Evolutionary conservation across 2,329 filamentous ascomycete species (phyloP).

Genomic region (Cryphonectria nitschkei): DNA sequence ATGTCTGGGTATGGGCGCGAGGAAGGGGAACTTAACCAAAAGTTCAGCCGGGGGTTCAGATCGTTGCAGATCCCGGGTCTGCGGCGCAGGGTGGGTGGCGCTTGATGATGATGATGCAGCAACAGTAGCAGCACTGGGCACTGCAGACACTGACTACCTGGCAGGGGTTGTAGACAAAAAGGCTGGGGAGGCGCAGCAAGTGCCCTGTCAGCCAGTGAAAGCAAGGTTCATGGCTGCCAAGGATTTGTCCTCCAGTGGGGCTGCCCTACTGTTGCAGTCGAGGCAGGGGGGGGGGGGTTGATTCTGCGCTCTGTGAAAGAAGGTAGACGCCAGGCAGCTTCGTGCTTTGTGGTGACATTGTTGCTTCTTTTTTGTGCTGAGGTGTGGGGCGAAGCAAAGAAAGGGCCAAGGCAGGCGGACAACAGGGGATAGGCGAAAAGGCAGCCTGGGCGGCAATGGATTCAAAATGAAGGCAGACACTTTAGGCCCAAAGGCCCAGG

Average conservation of each 20-base stretch:
- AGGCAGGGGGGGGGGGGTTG: too few species aligned
- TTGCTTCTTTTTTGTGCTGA: neutral
- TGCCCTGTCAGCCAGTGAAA: neutral
- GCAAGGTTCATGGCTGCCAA: neutral
- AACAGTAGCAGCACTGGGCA: neutral
- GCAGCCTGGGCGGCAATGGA: neutral
- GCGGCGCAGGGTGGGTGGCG: slow-evolving; percentile 1
- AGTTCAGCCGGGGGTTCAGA: neutral
- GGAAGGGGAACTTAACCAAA: slow-evolving; percentile 1
- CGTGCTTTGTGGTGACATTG: neutral
- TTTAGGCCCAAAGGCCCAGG: neutral
- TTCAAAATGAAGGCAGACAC: neutral
- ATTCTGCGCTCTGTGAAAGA: neutral
- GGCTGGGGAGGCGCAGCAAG: slow-evolving; percentile 3
- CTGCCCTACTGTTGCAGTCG: neutral
- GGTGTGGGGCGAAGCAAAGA: neutral
- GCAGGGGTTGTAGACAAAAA: neutral
- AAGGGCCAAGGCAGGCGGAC: neutral
- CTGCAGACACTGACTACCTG: neutral
- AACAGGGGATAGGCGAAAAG: neutral
- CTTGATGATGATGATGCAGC: slow-evolving; percentile 3
- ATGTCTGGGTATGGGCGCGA: neutral
- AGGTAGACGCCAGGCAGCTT: neutral
- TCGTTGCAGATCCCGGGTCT: slow-evolving; percentile 3
- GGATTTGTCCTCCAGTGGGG: neutral